phyloP scores from a whole-genome alignment of 2,329 filamentous ascomycete genomes.

The Fusarium sublunatum region DNA sequence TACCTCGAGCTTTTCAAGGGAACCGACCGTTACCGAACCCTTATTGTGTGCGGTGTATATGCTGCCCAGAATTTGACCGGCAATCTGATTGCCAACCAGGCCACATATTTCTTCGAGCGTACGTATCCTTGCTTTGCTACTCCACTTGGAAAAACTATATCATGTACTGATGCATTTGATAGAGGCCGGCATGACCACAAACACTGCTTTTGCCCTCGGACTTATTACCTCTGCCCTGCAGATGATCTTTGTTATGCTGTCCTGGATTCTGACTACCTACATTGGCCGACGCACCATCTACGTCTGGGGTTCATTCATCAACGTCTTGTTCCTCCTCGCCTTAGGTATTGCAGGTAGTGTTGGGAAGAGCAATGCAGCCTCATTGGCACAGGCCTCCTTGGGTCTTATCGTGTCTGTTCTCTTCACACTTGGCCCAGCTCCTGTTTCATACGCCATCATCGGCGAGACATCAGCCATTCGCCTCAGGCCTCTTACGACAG shows the following conservation, averaged over 20 bases:
- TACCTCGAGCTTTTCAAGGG: conserved; percentile 65
- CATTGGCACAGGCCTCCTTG: conserved; percentile 68
- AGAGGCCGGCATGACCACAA: conserved; percentile 69
- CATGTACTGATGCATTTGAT: conserved; percentile 19
- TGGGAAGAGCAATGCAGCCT: conserved; percentile 50
- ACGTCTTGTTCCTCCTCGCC: conserved; percentile 63
- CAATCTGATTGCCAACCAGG: conserved; percentile 71
- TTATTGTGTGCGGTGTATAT: conserved; percentile 68
- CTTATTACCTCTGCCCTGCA: conserved; percentile 74
- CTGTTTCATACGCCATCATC: conserved; percentile 74
- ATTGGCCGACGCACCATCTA: conserved; percentile 73
- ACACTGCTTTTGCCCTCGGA: conserved; percentile 69
- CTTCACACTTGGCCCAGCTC: conserved; percentile 71
- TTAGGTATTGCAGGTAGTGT: conserved; percentile 70
- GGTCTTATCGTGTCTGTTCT: conserved; percentile 74
- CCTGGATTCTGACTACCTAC: conserved; percentile 74
- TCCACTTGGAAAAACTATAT: neutral
- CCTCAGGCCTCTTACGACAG: conserved; percentile 73
- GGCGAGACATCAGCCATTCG: conserved; percentile 74
- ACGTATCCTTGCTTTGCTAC: conserved; percentile 12
- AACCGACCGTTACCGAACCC: conserved; percentile 64
- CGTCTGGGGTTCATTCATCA: conserved; percentile 68
- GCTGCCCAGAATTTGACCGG: conserved; percentile 69
- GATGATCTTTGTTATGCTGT: conserved; percentile 71
- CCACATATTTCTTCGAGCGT: conserved; percentile 67